These are phyloP conservation scores for Agaricus sinodeliciosus DNA, from an alignment of 768 basidiomycete species.

Conservation along the genomic window DNA sequence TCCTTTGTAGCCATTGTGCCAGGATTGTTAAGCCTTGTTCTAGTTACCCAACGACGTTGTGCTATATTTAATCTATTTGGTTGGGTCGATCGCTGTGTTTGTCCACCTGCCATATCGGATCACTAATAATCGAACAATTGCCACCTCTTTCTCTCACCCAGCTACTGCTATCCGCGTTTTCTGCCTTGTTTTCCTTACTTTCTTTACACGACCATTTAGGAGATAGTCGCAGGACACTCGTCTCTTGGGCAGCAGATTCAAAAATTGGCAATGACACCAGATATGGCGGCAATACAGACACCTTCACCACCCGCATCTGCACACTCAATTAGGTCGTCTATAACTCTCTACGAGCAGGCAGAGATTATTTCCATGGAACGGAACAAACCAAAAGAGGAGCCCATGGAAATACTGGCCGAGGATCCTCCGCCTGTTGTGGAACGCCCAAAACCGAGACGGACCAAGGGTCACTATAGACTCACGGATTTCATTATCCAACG, in stretches of 20 bases:
- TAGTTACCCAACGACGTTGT: slow-evolving; percentile 6
- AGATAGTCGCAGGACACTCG: slow-evolving; percentile 45
- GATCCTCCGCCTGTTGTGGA: slow-evolving; percentile 12
- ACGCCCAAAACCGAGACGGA: slow-evolving; percentile 24
- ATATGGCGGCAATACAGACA: slow-evolving; percentile 12
- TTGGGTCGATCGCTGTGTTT: neutral
- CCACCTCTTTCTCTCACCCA: neutral
- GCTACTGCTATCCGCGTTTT: neutral
- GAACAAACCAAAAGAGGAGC: slow-evolving; percentile 24
- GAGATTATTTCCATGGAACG: slow-evolving; percentile 65
- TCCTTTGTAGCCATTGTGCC: slow-evolving; percentile 1
- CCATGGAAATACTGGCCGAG: slow-evolving; percentile 12
- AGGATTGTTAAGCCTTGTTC: neutral
- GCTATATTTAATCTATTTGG: slow-evolving; percentile 7
- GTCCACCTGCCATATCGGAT: slow-evolving; percentile 9
- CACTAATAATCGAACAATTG: slow-evolving; percentile 10
- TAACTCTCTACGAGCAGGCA: slow-evolving; percentile 44
- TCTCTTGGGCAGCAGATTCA: slow-evolving; percentile 25
- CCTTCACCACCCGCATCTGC: slow-evolving; percentile 25
- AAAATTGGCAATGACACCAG: neutral
- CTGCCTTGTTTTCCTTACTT: neutral
- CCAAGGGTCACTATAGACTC: slow-evolving; percentile 65
- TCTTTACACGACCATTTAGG: slow-evolving; percentile 11
- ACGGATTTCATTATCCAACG: slow-evolving; percentile 75
- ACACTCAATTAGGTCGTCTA: slow-evolving; percentile 16